Conservation (phyloP, 441 rosid species). For the Flueggea neowawraea region DNA sequence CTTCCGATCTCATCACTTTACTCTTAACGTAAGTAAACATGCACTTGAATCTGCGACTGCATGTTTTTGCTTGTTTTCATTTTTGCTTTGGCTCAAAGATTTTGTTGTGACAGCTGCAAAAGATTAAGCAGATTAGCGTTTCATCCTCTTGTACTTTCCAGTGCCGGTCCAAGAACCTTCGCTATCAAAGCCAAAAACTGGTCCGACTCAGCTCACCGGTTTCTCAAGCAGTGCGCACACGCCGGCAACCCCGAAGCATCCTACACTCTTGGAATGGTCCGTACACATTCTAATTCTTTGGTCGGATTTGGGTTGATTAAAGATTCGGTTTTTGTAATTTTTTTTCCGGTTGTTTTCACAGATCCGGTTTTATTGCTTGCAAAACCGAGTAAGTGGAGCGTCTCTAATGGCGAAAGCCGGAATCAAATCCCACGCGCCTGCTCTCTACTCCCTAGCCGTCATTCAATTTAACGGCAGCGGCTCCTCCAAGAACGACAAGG, state of each 20-base stretch:
- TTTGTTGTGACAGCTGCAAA: constrained; percentile 49
- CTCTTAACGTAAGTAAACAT: constrained; percentile 44
- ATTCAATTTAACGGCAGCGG: constrained; percentile 97
- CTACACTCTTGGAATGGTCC: constrained; percentile 83
- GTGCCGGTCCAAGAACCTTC: constrained; percentile 42
- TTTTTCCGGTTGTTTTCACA: constrained; percentile 14
- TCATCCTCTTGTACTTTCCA: constrained; percentile 52
- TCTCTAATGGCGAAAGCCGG: constrained; percentile 91
- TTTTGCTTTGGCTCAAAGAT: background rate
- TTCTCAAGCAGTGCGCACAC: constrained; percentile 52
- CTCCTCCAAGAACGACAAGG: constrained; percentile 56
- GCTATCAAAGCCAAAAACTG: constrained; percentile 53
- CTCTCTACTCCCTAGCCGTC: constrained; percentile 82
- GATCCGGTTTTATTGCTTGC: constrained; percentile 91
- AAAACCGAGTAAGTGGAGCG: constrained; percentile 55
- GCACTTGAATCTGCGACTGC: background rate
- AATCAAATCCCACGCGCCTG: constrained; percentile 62
- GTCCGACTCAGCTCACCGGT: constrained; percentile 73
- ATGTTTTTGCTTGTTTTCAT: background rate
- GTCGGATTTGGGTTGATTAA: background rate
- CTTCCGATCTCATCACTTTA: constrained; percentile 56
- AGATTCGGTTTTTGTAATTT: background rate
- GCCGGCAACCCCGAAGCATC: constrained; percentile 75
- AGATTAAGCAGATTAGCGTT: constrained; percentile 43
- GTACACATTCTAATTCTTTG: background rate